Percentiles rank a stretch among this genome's conserved stretches.
Conservation (phyloP, 345 rosid genomes). For the Moricandia arvensis region DNA sequence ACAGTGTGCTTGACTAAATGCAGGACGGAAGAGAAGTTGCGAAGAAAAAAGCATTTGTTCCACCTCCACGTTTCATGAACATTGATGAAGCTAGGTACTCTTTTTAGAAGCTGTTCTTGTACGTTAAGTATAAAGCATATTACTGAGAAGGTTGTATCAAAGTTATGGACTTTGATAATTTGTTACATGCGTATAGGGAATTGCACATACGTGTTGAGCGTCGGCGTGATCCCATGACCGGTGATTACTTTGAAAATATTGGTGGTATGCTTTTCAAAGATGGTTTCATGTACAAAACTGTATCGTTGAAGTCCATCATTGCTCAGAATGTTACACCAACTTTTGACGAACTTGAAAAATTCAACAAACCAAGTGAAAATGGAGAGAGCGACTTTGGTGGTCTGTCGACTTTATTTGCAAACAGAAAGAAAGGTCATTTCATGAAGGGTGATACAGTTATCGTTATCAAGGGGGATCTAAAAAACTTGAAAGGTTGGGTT, state of each 20-base stretch:
- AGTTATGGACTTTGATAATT: slow-evolving; percentile 1
- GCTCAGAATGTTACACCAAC: slow-evolving; percentile 75
- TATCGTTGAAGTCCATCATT: slow-evolving; percentile 83
- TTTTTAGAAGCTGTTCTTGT: slow-evolving; percentile 1
- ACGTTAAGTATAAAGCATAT: background rate
- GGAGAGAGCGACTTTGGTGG: slow-evolving; percentile 75
- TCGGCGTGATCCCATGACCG: slow-evolving; percentile 77
- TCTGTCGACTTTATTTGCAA: slow-evolving; percentile 82
- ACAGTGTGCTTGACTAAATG: background rate
- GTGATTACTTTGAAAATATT: slow-evolving; percentile 87
- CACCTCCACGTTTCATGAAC: slow-evolving; percentile 96
- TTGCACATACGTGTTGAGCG: slow-evolving; percentile 92
- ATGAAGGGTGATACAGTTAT: slow-evolving; percentile 98
- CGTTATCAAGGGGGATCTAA: slow-evolving; percentile 88
- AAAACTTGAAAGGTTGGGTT: slow-evolving; percentile 93
- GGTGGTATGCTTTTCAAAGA: slow-evolving; percentile 83
- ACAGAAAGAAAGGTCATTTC: slow-evolving; percentile 95
- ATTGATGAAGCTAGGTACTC: slow-evolving; percentile 90
- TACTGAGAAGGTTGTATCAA: slow-evolving; percentile 7
- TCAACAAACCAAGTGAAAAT: slow-evolving; percentile 69
- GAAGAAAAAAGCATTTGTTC: slow-evolving; percentile 90
- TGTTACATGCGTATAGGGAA: slow-evolving; percentile 52
- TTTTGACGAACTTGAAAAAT: slow-evolving; percentile 96
- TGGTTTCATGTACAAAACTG: slow-evolving; percentile 81
- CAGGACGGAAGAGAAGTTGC: slow-evolving; percentile 89